Base-by-base conservation (phyloP, 768 basidiomycete genomes). In the Pleurotus sapidus region DNA sequence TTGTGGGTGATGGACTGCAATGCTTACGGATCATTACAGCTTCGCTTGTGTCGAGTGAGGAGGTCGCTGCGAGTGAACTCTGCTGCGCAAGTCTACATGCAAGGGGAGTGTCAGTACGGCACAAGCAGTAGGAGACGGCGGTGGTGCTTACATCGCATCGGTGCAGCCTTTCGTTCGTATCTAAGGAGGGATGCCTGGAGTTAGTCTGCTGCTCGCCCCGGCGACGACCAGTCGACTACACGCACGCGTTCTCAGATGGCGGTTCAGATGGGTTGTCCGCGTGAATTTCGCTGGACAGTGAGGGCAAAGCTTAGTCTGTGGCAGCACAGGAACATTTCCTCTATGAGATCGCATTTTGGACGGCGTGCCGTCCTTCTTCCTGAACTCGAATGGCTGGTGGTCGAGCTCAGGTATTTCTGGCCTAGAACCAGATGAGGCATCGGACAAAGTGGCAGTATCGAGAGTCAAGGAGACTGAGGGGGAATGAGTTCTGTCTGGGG, bases 41-140 rank as follows among this genome's bases (percentile, higher is more conserved):
- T 87, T 57, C 84, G 80, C 68, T 85, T 87, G 67, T 90, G 88
- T 62, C 88, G 77, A 14, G 85, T 86, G 49, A 90, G 76, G 23
- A 90, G 70, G 67, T 90, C 88, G 51, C 87, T 89, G 61, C 88
- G 78, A 24, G 87, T 89, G 60, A 90, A 90, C 65, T 87, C 82
- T 3, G 87, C 81, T 38, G 77, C 73, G 68, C 88, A 89, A 43
- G 77, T 79, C 88, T 89, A 34, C 66, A 12, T 11, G 3, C n/a
- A 46, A 60, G 61, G 58, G 53, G 53, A 56, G 53, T 59, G 59
- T 49, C 54, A 43, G 66, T 8, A 17, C 18, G n/a, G 23, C 34
- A 34, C 34, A 46, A n/a, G 38, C 49, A 55, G 6, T 12, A 65
- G 17, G 3, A 25, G 23, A 17, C 23, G 39, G 49, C 30, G 7